Conservation (phyloP, 2,329 filamentous ascomycete species). For the Penicillium occitanis region DNA sequence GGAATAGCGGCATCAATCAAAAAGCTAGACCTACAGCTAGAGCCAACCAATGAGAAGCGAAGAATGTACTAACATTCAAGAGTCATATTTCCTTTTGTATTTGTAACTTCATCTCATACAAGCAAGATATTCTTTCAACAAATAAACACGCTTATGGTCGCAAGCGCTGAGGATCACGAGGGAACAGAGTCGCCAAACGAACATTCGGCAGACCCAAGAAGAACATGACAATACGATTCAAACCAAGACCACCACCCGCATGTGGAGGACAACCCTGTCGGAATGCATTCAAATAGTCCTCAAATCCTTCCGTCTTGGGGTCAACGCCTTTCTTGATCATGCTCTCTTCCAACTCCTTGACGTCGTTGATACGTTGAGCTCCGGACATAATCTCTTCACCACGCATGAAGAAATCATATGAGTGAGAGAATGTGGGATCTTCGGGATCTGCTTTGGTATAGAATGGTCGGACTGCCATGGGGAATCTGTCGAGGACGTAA, state of each 20-base stretch:
- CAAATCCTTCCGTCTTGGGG: conserved; percentile 58
- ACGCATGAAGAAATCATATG: conserved; percentile 70
- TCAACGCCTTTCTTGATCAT: conserved; percentile 62
- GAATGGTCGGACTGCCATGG: conserved; percentile 81
- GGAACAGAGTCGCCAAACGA: conserved; percentile 62
- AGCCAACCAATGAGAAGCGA: not conserved
- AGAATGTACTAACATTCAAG: not conserved
- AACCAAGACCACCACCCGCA: conserved; percentile 63
- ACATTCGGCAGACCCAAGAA: conserved; percentile 66
- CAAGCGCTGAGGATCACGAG: conserved; percentile 61
- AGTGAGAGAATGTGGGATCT: conserved; percentile 65
- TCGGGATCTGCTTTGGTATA: conserved; percentile 80
- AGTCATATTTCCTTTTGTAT: conserved; percentile 7
- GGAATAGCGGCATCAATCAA: conserved; percentile 3
- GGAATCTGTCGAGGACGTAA: conserved; percentile 96
- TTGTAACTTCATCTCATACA: conserved; percentile 1
- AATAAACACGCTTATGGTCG: conserved; percentile 34
- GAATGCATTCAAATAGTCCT: conserved; percentile 65
- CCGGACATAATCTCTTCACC: conserved; percentile 68
- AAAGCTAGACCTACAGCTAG: not conserved
- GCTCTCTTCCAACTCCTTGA: conserved; percentile 57
- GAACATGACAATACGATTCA: conserved; percentile 67
- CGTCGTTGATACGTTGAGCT: conserved; percentile 65
- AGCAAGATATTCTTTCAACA: not conserved
- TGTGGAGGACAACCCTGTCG: conserved; percentile 64